Evolutionary conservation across 2,329 filamentous ascomycete genomes (phyloP).

Genomic region (Penicillium corylophilum): DNA sequence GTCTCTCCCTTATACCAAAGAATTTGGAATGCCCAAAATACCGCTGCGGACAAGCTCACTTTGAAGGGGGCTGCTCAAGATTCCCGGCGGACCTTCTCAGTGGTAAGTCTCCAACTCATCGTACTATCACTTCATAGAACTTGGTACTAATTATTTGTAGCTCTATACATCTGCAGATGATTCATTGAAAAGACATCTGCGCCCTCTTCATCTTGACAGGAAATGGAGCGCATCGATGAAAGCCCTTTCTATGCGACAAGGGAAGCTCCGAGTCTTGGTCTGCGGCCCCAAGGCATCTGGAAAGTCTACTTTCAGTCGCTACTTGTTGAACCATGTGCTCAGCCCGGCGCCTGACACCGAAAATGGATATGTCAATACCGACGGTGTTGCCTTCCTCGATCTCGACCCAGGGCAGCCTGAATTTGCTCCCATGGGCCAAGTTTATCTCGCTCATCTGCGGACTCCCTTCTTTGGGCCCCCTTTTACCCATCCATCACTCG

Average conservation of each 20-base stretch:
- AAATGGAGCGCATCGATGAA: constrained; percentile 47
- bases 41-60: constrained; percentile 33
- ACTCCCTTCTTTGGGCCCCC: constrained; percentile 56
- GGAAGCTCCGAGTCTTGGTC: constrained; percentile 46
- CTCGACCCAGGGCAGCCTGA: constrained; percentile 61
- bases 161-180: constrained; percentile 45
- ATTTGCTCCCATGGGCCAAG: constrained; percentile 58
- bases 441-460: constrained; percentile 56
- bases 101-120: constrained; percentile 31
- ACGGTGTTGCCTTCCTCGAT: constrained; percentile 56
- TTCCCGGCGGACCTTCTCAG: constrained; percentile 38
- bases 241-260: constrained; percentile 43
- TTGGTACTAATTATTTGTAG: constrained; percentile 28
- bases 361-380: constrained; percentile 28
- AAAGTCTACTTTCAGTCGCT: constrained; percentile 60
- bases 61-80: constrained; percentile 28
- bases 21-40: constrained; percentile 50
- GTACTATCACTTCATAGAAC: background rate
- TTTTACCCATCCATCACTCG: constrained; percentile 51
- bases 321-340: constrained; percentile 57
- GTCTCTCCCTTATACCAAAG: constrained; percentile 54
- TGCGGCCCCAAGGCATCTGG: constrained; percentile 58
- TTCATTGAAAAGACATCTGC: constrained; percentile 40
- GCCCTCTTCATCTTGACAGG: constrained; percentile 44
- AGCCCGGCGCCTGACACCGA: constrained; percentile 38